Conservation (phyloP, 2,329 filamentous ascomycete species). For the Elsinoe necatrix region DNA sequence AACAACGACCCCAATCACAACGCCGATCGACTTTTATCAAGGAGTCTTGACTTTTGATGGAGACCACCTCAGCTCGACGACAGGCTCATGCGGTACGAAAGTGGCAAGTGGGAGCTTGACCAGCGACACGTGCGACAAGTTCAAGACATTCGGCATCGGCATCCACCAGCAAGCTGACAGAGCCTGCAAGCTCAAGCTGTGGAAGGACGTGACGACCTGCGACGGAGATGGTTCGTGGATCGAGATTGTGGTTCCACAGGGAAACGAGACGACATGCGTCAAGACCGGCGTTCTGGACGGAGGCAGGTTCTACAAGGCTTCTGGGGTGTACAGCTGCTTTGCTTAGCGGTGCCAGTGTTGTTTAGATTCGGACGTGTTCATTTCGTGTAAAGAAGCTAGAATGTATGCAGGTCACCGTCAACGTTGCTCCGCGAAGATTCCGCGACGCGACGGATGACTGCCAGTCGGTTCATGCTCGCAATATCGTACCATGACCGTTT, state of each 20-base stretch:
- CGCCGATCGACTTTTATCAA: slow-evolving; percentile 16
- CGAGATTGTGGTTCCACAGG: slow-evolving; percentile 13
- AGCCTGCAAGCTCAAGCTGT: slow-evolving; percentile 20
- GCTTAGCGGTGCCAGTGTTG: background rate
- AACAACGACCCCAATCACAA: background rate
- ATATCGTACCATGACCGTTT: slow-evolving; percentile 1
- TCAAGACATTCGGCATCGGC: slow-evolving; percentile 19
- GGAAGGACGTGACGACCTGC: slow-evolving; percentile 20
- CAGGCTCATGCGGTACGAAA: slow-evolving; percentile 16
- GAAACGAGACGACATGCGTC: slow-evolving; percentile 18
- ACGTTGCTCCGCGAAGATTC: slow-evolving; percentile 16
- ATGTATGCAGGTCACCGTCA: slow-evolving; percentile 15
- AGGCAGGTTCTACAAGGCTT: slow-evolving; percentile 21
- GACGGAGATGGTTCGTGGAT: slow-evolving; percentile 15
- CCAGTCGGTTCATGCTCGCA: background rate
- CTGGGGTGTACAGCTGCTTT: slow-evolving; percentile 24
- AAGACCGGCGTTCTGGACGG: slow-evolving; percentile 22
- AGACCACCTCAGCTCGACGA: slow-evolving; percentile 8
- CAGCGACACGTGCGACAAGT: slow-evolving; percentile 17
- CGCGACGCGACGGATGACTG: slow-evolving; percentile 1
- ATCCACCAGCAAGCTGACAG: slow-evolving; percentile 19
- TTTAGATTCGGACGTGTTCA: background rate
- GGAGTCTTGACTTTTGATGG: slow-evolving; percentile 14
- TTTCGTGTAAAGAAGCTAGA: slow-evolving; percentile 15
- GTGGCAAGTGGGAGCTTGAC: slow-evolving; percentile 19